phyloP scores from a whole-genome alignment of 345 rosid genomes.

The Acer campestre region DNA sequence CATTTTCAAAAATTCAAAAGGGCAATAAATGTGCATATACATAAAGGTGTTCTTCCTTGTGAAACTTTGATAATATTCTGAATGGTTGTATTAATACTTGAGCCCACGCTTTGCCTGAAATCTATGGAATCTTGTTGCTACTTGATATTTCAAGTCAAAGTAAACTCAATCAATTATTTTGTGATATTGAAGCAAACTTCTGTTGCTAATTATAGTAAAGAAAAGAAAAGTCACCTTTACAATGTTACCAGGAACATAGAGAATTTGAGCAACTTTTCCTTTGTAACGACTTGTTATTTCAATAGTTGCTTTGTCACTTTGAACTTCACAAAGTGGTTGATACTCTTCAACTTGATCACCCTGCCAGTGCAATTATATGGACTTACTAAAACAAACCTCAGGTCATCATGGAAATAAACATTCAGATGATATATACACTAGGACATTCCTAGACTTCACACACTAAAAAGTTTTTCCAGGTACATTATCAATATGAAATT shows the following conservation, averaged over 20 bases:
- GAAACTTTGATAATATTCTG: not conserved
- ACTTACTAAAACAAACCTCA: not conserved
- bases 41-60: constrained; percentile 2
- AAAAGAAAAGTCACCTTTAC: constrained; percentile 61
- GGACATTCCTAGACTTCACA: not conserved
- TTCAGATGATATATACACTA: not conserved
- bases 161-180: not conserved
- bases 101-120: not conserved
- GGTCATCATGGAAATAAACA: not conserved
- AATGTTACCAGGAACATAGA: constrained; percentile 72
- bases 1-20: constrained; percentile 8
- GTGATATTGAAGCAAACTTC: not conserved
- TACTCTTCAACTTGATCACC: constrained; percentile 88
- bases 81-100: not conserved
- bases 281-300: constrained; percentile 94
- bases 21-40: not conserved
- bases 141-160: not conserved
- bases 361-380: constrained; percentile 37
- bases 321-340: constrained; percentile 96
- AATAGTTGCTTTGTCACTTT: constrained; percentile 95
- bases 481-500: not conserved
- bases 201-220: not conserved
- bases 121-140: not conserved
- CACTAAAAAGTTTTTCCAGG: not conserved
- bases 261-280: constrained; percentile 68